Percentiles rank a stretch among this genome's conserved stretches.
Evolutionary conservation across 2,329 filamentous ascomycete species (phyloP).

Genomic region (Hortaea sp.): DNA sequence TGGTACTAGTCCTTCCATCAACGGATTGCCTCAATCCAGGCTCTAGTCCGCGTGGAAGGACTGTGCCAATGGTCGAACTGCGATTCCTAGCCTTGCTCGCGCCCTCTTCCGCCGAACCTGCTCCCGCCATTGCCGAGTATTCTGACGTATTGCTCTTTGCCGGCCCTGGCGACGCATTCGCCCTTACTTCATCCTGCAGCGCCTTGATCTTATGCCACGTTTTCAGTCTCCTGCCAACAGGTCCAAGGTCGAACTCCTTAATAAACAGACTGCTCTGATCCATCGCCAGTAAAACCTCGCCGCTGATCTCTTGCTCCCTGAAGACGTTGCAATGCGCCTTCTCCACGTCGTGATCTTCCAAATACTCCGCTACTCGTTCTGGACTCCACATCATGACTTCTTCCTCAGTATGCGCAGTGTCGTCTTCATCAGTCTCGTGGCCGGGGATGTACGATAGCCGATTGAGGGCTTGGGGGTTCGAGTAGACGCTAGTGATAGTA

Average conservation of each 20-base stretch:
- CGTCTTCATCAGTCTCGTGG: conserved; percentile 90
- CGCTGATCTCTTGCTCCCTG: conserved; percentile 87
- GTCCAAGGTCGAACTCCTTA: conserved; percentile 88
- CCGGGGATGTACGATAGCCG: conserved; percentile 86
- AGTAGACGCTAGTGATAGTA: conserved; percentile 67
- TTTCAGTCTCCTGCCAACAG: conserved; percentile 78
- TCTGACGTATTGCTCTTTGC: conserved; percentile 28
- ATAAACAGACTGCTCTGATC: conserved; percentile 91
- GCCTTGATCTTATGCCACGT: conserved; percentile 95
- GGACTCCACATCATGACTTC: conserved; percentile 76
- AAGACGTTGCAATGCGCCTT: conserved; percentile 89
- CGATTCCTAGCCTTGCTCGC: conserved; percentile 32
- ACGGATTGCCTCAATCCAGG: conserved; percentile 4
- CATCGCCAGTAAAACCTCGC: conserved; percentile 87
- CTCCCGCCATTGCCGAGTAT: conserved; percentile 27
- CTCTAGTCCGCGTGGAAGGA: conserved; percentile 9
- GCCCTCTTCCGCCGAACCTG: conserved; percentile 21
- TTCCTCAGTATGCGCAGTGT: conserved; percentile 57
- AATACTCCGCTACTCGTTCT: conserved; percentile 75
- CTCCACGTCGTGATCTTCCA: conserved; percentile 78
- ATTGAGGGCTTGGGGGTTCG: conserved; percentile 54
- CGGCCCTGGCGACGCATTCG: conserved; percentile 37
- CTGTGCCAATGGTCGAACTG: conserved; percentile 31
- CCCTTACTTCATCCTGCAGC: conserved; percentile 76
- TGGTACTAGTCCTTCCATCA: conserved; percentile 8